Evolutionary conservation across 192 early-diverging fungal genomes (phyloP).

Genomic region (Funneliformis mosseae): DNA sequence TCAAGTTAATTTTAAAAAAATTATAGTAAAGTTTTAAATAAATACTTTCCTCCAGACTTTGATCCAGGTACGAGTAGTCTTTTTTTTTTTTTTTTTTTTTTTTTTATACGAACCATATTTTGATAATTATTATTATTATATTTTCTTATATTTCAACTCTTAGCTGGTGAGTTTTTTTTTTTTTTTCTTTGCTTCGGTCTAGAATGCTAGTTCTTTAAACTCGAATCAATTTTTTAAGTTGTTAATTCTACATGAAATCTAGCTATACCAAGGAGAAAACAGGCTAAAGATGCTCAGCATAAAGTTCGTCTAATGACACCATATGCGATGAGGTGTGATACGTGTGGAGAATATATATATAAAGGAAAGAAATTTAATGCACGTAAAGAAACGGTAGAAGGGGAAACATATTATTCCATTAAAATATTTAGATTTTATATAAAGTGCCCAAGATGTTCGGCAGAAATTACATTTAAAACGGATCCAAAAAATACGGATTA

Average conservation of each 20-base stretch:
- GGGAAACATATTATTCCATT: conserved; percentile 73
- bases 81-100: not conserved
- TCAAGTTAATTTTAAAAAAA: not conserved
- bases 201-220: not conserved
- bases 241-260: not conserved
- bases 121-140: not conserved
- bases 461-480: conserved; percentile 98
- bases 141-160: not conserved
- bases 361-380: conserved; percentile 99
- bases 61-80: conserved; percentile 71
- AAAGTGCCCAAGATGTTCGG: conserved; percentile 91
- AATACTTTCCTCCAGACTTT: conserved; percentile 97
- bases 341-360: conserved; percentile 96
- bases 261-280: conserved; percentile 74
- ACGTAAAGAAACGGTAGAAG: conserved; percentile 83
- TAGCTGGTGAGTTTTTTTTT: not conserved
- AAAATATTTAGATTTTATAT: conserved; percentile 79
- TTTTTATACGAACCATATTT: not conserved
- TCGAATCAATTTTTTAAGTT: not conserved
- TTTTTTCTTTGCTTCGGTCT: not conserved
- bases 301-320: conserved; percentile 99
- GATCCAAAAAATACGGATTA: conserved; percentile 97
- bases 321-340: conserved; percentile 97
- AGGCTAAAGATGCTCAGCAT: conserved; percentile 81
- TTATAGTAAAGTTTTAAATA: conserved; percentile 89